Conservation (phyloP, 257 asterid species). For the Rehmannia glutinosa region DNA sequence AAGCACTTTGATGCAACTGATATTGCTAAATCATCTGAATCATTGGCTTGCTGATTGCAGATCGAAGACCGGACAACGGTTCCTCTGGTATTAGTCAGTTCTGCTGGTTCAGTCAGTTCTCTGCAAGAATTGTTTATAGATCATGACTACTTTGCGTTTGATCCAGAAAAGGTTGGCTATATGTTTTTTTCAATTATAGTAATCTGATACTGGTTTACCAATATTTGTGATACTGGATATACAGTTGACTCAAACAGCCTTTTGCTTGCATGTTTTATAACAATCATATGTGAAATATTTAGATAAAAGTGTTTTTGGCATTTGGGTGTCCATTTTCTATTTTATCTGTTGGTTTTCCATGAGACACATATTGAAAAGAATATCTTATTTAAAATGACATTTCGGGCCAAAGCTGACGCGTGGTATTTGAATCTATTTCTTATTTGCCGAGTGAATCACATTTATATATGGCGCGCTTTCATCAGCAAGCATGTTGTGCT, state of each 20-base stretch:
- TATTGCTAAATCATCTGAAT: slow-evolving; percentile 18
- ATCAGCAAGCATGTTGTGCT: not conserved
- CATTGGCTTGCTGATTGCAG: slow-evolving; percentile 44
- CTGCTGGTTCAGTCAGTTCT: slow-evolving; percentile 45
- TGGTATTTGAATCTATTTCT: too few species aligned
- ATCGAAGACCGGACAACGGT: slow-evolving; percentile 46
- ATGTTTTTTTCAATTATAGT: not conserved
- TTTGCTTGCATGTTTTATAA: not conserved
- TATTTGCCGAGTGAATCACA: not conserved
- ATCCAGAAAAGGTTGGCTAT: slow-evolving; percentile 72
- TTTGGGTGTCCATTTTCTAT: not conserved
- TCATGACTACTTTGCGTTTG: slow-evolving; percentile 62
- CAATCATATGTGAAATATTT: slow-evolving; percentile 2
- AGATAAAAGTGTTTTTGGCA: not conserved
- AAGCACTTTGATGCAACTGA: slow-evolving; percentile 16
- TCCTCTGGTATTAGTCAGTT: slow-evolving; percentile 67
- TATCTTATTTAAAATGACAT: too few species aligned
- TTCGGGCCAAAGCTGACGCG: too few species aligned
- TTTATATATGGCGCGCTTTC: not conserved
- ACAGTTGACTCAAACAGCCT: not conserved
- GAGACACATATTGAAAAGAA: too few species aligned
- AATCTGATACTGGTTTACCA: not conserved
- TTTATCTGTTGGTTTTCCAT: not conserved
- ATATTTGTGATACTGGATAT: not conserved
- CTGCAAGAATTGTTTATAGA: slow-evolving; percentile 51